Base-by-base conservation (phyloP, 169 alveolate genomes). In the Blepharisma undulans region DNA sequence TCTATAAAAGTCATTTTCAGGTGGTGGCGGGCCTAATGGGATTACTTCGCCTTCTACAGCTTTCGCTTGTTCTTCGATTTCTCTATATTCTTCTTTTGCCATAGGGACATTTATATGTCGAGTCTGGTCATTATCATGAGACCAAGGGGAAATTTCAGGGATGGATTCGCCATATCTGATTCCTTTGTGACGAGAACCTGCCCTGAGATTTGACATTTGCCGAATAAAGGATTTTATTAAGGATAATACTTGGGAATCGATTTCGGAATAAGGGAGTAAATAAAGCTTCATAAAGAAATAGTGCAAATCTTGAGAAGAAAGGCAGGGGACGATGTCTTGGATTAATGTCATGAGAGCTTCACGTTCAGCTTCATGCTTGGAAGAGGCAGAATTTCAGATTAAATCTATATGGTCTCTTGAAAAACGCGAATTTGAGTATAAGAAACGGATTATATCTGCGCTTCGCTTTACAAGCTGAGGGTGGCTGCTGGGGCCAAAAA, bases 331-430 rank as follows among this genome's bases (percentile, higher is more conserved):
- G 25, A 79, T 22, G 7, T 79, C 87, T 32, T 79, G 87, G 34
- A 79, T 79, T n/a, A 79, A 32, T 10, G 29, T 32, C 29, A 32
- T 79, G 19, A 79, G 32, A n/a, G 87, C 87, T 79, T 79, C 87
- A 25, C 87, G 29, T 10, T 79, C 87, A 2, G 87, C 87, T 79
- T 79, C 87, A 33, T 79, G 87, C 34, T 79, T 79, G 12, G 29
- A 25, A 30, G 61, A 27, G 34, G 87, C 61, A 2, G 87, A 29
- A n/a, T 79, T 32, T 33, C 87, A 79, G 61, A 79, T 27, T 33
- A 29, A 21, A 4, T 27, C 61, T 27, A 79, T 79, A n/a, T 79
- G 36, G 61, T 79, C 87, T 79, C 61, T 27, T 0, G 87, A 30
- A 33, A 79, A 29, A 1, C 87, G 29, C 16, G 87, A 79, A 7